Conservation (phyloP, 257 asterid genomes). For the Petunia secreta region DNA sequence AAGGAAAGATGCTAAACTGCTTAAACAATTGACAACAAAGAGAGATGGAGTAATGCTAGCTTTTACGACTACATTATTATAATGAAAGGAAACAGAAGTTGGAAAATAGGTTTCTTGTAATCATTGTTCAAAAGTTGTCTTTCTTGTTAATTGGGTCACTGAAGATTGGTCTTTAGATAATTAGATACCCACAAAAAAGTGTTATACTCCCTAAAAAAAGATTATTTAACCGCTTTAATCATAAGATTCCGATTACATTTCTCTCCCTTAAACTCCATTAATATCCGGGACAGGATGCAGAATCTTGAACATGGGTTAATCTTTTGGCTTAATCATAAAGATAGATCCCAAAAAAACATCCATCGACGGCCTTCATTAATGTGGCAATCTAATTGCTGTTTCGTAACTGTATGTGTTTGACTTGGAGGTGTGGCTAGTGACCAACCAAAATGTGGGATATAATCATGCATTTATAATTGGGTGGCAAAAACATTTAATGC, state of each 20-base stretch:
- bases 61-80: constrained; percentile 20
- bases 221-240: no score
- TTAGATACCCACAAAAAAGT: not conserved
- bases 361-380: constrained; percentile 22
- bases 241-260: no score
- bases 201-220: not conserved
- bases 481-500: not conserved
- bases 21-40: constrained; percentile 21
- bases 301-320: not conserved
- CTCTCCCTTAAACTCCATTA: no score
- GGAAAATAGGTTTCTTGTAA: not conserved
- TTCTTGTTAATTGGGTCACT: constrained; percentile 25
- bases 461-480: not conserved
- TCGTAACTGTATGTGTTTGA: constrained; percentile 17
- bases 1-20: not conserved
- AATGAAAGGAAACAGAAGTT: not conserved
- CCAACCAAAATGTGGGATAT: constrained; percentile 11
- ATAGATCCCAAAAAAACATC: not conserved
- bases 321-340: not conserved
- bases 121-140: constrained; percentile 23
- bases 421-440: not conserved
- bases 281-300: no score
- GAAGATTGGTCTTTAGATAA: constrained; percentile 8
- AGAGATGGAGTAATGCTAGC: constrained; percentile 16
- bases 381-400: constrained; percentile 12